Evolutionary conservation across 441 rosid genomes (phyloP), one percentile per base, ranked within the genome.

Genomic region (Bruguiera hainesii): DNA sequence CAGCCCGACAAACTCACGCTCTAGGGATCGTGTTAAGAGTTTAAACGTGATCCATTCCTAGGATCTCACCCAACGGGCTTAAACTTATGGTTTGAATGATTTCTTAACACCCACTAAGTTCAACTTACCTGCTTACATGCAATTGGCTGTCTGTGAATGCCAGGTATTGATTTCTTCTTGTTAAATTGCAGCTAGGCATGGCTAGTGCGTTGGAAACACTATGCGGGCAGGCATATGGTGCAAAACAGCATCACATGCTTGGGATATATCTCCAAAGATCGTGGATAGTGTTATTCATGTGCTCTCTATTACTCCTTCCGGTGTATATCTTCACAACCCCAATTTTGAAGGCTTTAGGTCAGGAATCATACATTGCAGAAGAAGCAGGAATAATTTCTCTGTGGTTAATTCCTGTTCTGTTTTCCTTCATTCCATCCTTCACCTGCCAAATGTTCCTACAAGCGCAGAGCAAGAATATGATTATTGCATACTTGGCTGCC

Each of bases 211-310:
- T 86, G 51, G 89, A 91, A 76, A 91, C 97, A 2, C 65, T 91
- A 7, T 91, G 97, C 57, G 97, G 97, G 58, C 96, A 91, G 84
- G 84, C 96, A 2, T 91, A 59, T 7, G 97, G 97, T 11, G 97
- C 96, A 9, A 83, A 82, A 71, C 96, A 85, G 23, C 66, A 85
- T 65, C 92, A 86, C 70, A 91, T 91, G 97, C 83, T 86, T 0
- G 97, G 96, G 33, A 56, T 91, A 21, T 87, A 89, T 74, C 90
- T 91, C 37, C 97, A 91, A 71, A 67, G 97, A 42, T 87, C 96
- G 7, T 91, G 96, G 96, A 71, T 89, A 50, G 81, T 91, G 25
- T 78, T 87, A 68, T 49, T 62, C 5, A 0, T 60, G 31, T 48
- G 71, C n/a, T 63, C 90, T 6, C 30, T 80, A 21, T 71, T 71